phyloP scores from a whole-genome alignment of 1,139 yeast species.

The Pichia sp. region DNA sequence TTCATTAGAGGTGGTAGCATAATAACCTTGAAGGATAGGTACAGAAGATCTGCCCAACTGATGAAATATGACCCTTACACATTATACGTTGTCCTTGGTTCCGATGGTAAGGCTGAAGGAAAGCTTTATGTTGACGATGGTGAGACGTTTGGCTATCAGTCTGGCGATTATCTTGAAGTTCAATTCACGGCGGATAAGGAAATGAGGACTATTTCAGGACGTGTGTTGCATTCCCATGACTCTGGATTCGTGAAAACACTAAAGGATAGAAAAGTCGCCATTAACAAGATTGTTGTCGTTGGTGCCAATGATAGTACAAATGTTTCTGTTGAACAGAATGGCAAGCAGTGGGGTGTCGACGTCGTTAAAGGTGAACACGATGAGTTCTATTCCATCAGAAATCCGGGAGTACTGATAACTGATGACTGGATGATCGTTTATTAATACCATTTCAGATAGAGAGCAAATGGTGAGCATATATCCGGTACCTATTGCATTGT shows the following conservation, averaged over 20 bases:
- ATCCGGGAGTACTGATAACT: constrained; percentile 46
- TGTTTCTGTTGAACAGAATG: constrained; percentile 31
- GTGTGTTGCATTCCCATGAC: constrained; percentile 16
- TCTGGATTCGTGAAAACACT: constrained; percentile 24
- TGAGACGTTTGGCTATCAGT: constrained; percentile 55
- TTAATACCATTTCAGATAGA: neutral
- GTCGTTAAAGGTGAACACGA: constrained; percentile 21
- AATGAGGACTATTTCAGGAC: constrained; percentile 24
- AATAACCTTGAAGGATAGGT: constrained; percentile 58
- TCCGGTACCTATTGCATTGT: too few relatives aligned
- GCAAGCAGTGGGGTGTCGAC: constrained; percentile 31
- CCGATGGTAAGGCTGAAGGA: constrained; percentile 39
- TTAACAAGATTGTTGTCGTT: constrained; percentile 58
- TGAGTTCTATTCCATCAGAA: constrained; percentile 34
- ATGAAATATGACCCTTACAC: constrained; percentile 85
- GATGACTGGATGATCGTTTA: constrained; percentile 40
- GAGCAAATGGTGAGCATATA: too few relatives aligned
- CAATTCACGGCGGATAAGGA: constrained; percentile 28
- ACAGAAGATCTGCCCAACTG: constrained; percentile 70
- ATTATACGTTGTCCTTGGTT: constrained; percentile 53
- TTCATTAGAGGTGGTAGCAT: constrained; percentile 74
- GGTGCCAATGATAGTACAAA: constrained; percentile 26
- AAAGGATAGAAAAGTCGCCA: constrained; percentile 23
- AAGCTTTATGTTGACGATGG: constrained; percentile 78
- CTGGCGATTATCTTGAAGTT: constrained; percentile 38